These are phyloP conservation scores for Lentinula sp. DNA, from an alignment of 768 basidiomycete species.

Conservation along the genomic window DNA sequence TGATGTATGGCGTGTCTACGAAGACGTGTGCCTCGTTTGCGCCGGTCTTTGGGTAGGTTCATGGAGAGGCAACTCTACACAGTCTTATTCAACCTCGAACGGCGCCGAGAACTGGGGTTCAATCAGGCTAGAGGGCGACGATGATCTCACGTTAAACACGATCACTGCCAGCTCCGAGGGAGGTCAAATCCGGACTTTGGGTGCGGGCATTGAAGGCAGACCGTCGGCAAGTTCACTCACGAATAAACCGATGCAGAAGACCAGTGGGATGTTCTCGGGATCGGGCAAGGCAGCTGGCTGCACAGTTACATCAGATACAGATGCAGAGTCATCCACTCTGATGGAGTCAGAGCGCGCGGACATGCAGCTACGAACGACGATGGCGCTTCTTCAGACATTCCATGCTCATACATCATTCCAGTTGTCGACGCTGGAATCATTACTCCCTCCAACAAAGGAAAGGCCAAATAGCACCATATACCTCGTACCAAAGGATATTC, in stretches of 20 bases:
- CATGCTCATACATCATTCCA: constrained; percentile 60
- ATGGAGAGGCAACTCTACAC: constrained; percentile 45
- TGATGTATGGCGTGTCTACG: constrained; percentile 77
- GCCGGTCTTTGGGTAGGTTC: constrained; percentile 78
- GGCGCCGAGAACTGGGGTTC: constrained; percentile 50
- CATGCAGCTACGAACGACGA: constrained; percentile 37
- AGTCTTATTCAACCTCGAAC: constrained; percentile 43
- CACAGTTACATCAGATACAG: constrained; percentile 17
- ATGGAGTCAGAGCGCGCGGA: constrained; percentile 17
- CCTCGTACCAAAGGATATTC: constrained; percentile 56
- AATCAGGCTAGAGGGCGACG: constrained; percentile 60
- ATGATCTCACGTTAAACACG: constrained; percentile 40
- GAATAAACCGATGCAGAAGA: constrained; percentile 33
- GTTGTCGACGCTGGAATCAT: constrained; percentile 37
- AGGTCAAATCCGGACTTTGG: constrained; percentile 41
- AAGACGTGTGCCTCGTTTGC: constrained; percentile 79
- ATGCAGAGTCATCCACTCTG: constrained; percentile 7
- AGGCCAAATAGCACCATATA: constrained; percentile 24
- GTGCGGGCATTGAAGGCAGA: constrained; percentile 69
- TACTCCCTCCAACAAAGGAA: constrained; percentile 18
- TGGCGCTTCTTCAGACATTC: constrained; percentile 61
- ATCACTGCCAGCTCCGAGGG: neutral
- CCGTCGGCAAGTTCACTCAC: constrained; percentile 24
- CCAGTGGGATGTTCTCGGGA: constrained; percentile 47
- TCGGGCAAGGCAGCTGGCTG: constrained; percentile 25